Evolutionary conservation across 495 filamentous ascomycete genomes (phyloP).

Genomic region (Sabuloglossum arenarium): DNA sequence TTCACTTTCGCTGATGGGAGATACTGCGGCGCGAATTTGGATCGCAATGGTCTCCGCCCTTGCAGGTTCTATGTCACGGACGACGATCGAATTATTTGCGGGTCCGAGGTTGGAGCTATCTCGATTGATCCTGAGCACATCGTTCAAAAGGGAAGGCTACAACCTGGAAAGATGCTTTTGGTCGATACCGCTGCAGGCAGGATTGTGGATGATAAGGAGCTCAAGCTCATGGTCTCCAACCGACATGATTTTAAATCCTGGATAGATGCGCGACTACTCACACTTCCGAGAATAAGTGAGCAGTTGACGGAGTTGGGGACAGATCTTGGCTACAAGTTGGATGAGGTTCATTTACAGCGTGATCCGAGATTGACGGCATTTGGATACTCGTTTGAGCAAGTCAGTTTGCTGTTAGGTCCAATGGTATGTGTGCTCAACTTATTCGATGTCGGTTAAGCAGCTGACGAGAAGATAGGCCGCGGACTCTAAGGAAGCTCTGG

Average conservation of each 20-base stretch:
- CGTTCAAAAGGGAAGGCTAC: constrained; percentile 84
- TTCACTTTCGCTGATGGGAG: constrained; percentile 97
- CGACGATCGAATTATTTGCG: constrained; percentile 96
- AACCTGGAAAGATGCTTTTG: constrained; percentile 93
- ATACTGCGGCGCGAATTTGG: constrained; percentile 96
- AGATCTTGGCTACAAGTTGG: constrained; percentile 42
- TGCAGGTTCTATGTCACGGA: constrained; percentile 98
- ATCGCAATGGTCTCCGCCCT: constrained; percentile 89
- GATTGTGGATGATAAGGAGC: constrained; percentile 86
- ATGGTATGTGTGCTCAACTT: constrained; percentile 29
- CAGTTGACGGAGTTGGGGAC: constrained; percentile 29
- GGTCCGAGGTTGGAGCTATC: constrained; percentile 94
- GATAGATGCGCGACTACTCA: constrained; percentile 75
- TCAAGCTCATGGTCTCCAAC: constrained; percentile 74
- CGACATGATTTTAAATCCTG: constrained; percentile 75
- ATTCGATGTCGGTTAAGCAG: background rate
- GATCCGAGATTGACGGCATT: constrained; percentile 74
- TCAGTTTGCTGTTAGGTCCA: constrained; percentile 78
- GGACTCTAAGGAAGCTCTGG: constrained; percentile 97
- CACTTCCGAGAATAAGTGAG: constrained; percentile 49
- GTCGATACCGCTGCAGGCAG: constrained; percentile 90
- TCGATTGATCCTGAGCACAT: constrained; percentile 76
- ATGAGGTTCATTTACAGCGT: constrained; percentile 57
- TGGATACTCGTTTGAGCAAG: constrained; percentile 93
- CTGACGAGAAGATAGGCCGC: constrained; percentile 29